Evolutionary conservation across 2,329 filamentous ascomycete genomes (phyloP), one percentile per base, ranked within the genome.

Genomic region (Claviceps fusiformis): DNA sequence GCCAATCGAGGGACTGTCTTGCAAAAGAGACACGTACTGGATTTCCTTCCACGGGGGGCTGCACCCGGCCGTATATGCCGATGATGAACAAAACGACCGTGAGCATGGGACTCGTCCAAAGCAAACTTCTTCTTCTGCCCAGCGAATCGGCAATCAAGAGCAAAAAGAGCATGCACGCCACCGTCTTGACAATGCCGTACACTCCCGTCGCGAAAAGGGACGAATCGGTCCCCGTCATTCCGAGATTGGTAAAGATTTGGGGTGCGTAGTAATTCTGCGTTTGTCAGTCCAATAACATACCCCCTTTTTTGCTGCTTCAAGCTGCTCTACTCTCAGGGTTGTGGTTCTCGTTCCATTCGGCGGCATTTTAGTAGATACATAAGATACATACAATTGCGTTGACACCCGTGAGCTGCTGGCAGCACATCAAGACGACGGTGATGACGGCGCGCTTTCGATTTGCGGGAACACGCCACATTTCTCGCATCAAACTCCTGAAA

Each of bases 161-260:
- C 31, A 89, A 73, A 72, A 88, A 89, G 54, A 75, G 64, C 5
- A 77, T 74, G 63, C 82, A 86, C 44, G 80, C 78, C 10, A 74
- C 68, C 69, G 85, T 82, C 67, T 89, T 89, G 55, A 87, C 79
- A 54, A 88, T 76, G 31, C 85, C 85, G 64, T 88, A 89, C 60
- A 89, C 78, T 45, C 86, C 85, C 0, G 85, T 88, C 5, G 86
- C 84, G 65, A 89, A 86, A 29, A 89, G 78, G 19, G 78, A 80
- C 45, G 78, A 75, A 44, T 76, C 67, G 6, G 76, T 81, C 13
- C 72, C 72, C 29, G 65, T 67, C 61, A 89, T 74, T 19, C 85
- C 85, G 2, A 88, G 73, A 60, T 80, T 76, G 48, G 71, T 70
- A 71, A 89, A 89, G 61, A 89, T 87, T 55, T 79, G 76, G 0